Evolutionary conservation across 495 filamentous ascomycete species (phyloP), one percentile per base, ranked within the genome.

Genomic region (Talaromyces proteolyticus): DNA sequence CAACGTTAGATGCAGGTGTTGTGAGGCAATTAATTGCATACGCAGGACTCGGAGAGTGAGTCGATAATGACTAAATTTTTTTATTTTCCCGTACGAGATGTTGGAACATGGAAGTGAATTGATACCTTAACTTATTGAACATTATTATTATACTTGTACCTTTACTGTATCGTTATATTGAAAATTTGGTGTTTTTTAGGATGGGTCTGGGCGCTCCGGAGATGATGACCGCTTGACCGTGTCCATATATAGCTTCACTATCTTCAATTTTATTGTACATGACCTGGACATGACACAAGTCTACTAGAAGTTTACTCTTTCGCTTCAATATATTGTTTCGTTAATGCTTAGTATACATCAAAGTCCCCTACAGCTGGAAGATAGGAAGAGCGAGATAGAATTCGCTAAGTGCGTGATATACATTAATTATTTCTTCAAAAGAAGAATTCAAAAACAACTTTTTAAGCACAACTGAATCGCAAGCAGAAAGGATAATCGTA

Each of bases 1-100:
- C 74, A 53, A 75, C 78, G 66, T 75, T 73, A 65, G 76, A 77
- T 61, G 71, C 63, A 49, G 75, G 61, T 22, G 77, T 91, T 57
- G 70, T 92, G 55, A 82, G 83, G 50, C 82, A 92, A 54, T 66
- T 93, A 53, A 81, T 87, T 59, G 76, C 78, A 39, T 91, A 88
- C 66, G 82, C 84, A 22, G 77, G 74, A 44, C 70, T 89, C 52
- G 83, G 80, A 49, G 73, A 67, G 49, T 75, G 52, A 61, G n/a
- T 43, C 37, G 23, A 46, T 39, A 10, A 22, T 39, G 8, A 34
- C 29, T 14, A 34, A n/a, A n/a, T n/a, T n/a, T n/a, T n/a, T n/a
- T n/a, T n/a, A n/a, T n/a, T n/a, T 34, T 34, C 29, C 14, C 14
- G 29, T 14, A 34, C 14, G 8, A 1, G 29, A 2, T 4, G 29